Conservation (phyloP, 2,329 filamentous ascomycete genomes). For the Paracoccidioides lutzii region DNA sequence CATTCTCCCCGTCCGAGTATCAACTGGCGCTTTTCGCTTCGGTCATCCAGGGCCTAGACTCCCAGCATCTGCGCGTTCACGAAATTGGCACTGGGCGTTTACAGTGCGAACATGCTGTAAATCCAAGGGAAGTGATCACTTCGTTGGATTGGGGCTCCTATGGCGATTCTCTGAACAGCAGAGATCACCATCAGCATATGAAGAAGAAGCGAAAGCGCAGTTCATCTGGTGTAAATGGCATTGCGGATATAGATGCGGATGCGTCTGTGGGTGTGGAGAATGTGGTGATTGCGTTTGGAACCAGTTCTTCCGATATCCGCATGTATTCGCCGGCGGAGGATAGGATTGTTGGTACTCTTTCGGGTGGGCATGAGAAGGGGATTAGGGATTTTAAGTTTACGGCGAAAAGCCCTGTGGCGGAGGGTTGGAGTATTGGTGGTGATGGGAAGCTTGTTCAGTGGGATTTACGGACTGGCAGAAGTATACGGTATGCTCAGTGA, state of each 20-base stretch:
- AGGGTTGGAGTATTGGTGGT: constrained; percentile 42
- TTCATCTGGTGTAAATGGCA: constrained; percentile 27
- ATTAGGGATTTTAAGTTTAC: constrained; percentile 41
- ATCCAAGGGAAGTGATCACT: constrained; percentile 35
- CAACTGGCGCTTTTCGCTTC: constrained; percentile 42
- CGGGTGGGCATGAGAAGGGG: constrained; percentile 35
- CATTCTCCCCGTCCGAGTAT: constrained; percentile 39
- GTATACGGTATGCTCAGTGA: constrained; percentile 27
- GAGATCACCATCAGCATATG: constrained; percentile 20
- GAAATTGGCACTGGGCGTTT: constrained; percentile 38
- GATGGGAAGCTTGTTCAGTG: constrained; percentile 42
- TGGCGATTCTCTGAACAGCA: constrained; percentile 22
- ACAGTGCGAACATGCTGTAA: constrained; percentile 38
- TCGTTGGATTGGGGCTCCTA: constrained; percentile 41
- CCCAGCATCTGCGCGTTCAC: constrained; percentile 40
- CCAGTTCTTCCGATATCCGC: constrained; percentile 36
- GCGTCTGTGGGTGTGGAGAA: constrained; percentile 22
- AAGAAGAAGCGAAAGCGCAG: constrained; percentile 42
- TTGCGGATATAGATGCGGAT: constrained; percentile 12
- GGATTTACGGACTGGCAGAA: constrained; percentile 34
- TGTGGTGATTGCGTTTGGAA: constrained; percentile 38
- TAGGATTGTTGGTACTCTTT: constrained; percentile 33
- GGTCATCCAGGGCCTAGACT: constrained; percentile 40
- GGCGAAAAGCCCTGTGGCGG: constrained; percentile 23
- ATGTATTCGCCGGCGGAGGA: constrained; percentile 39